Evolutionary conservation across 352 stramenopile species (phyloP), one percentile per base, ranked within the genome.

Genomic region (Pythium scleroteichum): DNA sequence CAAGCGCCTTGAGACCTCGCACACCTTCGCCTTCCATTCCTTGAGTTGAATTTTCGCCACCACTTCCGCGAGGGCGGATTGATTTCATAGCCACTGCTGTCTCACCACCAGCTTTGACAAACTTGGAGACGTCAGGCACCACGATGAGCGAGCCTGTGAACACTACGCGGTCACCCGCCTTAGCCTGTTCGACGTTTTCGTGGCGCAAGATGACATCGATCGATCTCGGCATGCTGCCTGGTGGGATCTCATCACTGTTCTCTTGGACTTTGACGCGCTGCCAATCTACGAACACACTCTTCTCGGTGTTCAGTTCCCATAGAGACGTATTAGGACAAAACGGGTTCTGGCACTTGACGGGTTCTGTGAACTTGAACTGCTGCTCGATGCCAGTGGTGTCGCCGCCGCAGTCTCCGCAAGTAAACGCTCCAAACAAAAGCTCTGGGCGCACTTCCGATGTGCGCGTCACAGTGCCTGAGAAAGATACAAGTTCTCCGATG

Each of bases 201-300:
- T 99, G 91, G n/a, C 97, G 75, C 32, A 99, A 67, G 59, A 99
- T 97, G 10, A 99, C 91, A 65, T 99, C 97, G 51, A 99, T 93
- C 1, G 86, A 97, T 10, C 97, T 75, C 6, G 98, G 98, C 95
- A 99, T 99, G 48, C 72, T 95, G 14, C 97, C 98, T 0, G 97
- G 82, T n/a, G 98, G 97, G 59, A 99, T 99, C 66, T 99, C 96
- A 62, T 99, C 93, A 35, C 94, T 94, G 72, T 99, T 99, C 69
- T 99, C 98, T 75, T 99, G 98, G 19, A 99, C 94, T 41, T 98
- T 93, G 33, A 99, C 76, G 27, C 96, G 90, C 77, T 99, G 98
- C 97, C 97, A 99, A 72, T 99, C 98, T 13, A 98, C 94, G 67
- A 99, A 99, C 32, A 97, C 84, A 20, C 84, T 98, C 54, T 90